Percentiles rank a stretch among this genome's conserved stretches.
phyloP scores from a whole-genome alignment of 1,284 basidiomycete species.

The Puccinia triticina region DNA sequence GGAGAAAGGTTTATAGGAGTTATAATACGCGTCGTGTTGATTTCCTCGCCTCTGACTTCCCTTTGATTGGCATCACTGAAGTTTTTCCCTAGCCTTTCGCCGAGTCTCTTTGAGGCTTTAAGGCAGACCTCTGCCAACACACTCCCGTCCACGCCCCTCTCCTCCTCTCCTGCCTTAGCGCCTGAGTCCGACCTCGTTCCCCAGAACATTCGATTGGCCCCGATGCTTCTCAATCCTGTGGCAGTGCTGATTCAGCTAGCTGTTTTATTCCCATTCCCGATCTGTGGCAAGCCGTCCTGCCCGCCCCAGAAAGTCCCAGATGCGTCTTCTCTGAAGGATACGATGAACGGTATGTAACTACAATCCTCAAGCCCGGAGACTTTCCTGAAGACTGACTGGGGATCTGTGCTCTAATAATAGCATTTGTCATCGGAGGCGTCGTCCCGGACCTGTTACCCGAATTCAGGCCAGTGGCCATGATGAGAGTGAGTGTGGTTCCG shows the following conservation, averaged over 20 bases:
- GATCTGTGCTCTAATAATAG: not conserved
- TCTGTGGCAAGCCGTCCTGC: not conserved
- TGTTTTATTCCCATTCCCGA: too few relatives aligned
- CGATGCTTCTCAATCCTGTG: not conserved
- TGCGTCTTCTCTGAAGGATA: not conserved
- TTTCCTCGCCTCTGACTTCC: too few relatives aligned
- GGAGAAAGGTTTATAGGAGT: too few relatives aligned
- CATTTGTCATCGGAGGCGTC: slow-evolving; percentile 9
- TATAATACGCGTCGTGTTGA: too few relatives aligned
- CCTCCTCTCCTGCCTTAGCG: too few relatives aligned
- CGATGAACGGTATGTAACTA: not conserved
- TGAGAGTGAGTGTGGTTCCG: slow-evolving; percentile 18
- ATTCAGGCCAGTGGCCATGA: slow-evolving; percentile 11
- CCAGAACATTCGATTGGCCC: not conserved
- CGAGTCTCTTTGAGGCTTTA: too few relatives aligned
- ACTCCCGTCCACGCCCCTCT: too few relatives aligned
- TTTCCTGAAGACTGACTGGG: not conserved
- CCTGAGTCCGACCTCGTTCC: too few relatives aligned
- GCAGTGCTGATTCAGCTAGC: too few relatives aligned
- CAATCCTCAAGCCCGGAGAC: not conserved
- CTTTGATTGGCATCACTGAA: too few relatives aligned
- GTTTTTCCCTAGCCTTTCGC: too few relatives aligned
- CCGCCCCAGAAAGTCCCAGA: not conserved
- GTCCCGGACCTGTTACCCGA: slow-evolving; percentile 20
- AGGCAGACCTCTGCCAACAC: too few relatives aligned